These are phyloP conservation scores for Phytophthora fragariae DNA, from an alignment of 352 stramenopile species.

Conservation along the genomic window DNA sequence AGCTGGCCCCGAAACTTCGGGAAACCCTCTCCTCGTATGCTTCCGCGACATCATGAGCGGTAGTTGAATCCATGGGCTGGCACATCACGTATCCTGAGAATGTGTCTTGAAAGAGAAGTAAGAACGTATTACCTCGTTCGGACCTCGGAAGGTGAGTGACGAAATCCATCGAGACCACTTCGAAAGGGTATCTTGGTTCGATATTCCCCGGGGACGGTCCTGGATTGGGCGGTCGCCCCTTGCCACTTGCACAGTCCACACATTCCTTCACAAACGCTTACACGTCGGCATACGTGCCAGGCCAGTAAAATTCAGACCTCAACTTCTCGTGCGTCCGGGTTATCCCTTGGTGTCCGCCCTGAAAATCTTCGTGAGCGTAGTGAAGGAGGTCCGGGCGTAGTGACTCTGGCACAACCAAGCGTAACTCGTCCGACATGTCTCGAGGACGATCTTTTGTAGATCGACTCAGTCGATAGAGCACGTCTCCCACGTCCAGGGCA, in stretches of 20 bases:
- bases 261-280: neutral
- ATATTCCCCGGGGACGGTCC: conserved; percentile 15
- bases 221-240: neutral
- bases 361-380: neutral
- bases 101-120: conserved; percentile 9
- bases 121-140: neutral
- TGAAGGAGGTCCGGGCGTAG: too few species aligned
- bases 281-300: neutral
- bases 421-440: neutral
- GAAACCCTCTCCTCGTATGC: conserved; percentile 36
- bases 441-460: neutral
- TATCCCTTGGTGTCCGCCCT: neutral
- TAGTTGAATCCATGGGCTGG: conserved; percentile 19
- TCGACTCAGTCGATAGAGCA: neutral
- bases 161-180: conserved; percentile 25
- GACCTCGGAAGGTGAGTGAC: conserved; percentile 9
- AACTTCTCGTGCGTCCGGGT: neutral
- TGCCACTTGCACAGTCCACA: neutral
- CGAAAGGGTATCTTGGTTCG: too few species aligned
- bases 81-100: conserved; percentile 27
- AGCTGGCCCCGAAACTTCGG: conserved; percentile 31
- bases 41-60: conserved; percentile 27
- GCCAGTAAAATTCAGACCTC: too few species aligned
- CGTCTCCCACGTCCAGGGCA: neutral
- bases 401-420: neutral